These are phyloP conservation scores for Dipsacomyces acuminosporus DNA, from an alignment of 371 early-diverging fungal genomes.

Conservation along the genomic window DNA sequence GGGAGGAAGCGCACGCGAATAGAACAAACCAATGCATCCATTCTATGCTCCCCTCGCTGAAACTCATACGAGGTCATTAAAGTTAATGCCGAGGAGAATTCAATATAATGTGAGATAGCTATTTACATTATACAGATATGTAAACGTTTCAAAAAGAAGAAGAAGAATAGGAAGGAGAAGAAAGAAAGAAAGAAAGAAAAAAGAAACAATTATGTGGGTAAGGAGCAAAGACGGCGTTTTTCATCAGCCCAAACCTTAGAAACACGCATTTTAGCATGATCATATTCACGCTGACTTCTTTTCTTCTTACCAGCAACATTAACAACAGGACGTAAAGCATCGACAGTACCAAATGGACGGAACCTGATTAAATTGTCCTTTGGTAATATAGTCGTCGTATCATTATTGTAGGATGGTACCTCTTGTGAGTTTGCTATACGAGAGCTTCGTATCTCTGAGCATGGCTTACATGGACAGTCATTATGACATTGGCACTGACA, in stretches of 20 bases:
- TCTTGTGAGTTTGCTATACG: no score
- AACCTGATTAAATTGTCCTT: no score
- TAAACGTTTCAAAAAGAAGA: not conserved
- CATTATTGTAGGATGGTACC: no score
- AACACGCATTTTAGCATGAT: not conserved
- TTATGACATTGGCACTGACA: slow-evolving; percentile 31
- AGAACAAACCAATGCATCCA: no score
- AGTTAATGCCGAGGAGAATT: no score
- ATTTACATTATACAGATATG: no score
- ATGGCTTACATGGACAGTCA: slow-evolving; percentile 40
- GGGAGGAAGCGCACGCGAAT: no score
- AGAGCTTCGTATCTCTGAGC: slow-evolving; percentile 20
- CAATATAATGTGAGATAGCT: no score
- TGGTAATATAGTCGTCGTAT: no score
- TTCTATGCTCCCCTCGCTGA: no score
- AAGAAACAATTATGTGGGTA: not conserved
- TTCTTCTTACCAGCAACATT: not conserved
- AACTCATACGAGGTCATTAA: no score
- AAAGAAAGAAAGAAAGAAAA: not conserved
- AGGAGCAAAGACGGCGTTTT: slow-evolving; percentile 1
- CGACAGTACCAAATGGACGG: not conserved
- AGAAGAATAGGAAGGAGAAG: not conserved
- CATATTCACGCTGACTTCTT: not conserved
- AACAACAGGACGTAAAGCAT: not conserved
- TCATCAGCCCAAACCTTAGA: not conserved